A percentile compares a stretch with the other conserved stretches of the same genome.
phyloP scores from a whole-genome alignment of 495 filamentous ascomycete species.

The Daldinia caldariorum region DNA sequence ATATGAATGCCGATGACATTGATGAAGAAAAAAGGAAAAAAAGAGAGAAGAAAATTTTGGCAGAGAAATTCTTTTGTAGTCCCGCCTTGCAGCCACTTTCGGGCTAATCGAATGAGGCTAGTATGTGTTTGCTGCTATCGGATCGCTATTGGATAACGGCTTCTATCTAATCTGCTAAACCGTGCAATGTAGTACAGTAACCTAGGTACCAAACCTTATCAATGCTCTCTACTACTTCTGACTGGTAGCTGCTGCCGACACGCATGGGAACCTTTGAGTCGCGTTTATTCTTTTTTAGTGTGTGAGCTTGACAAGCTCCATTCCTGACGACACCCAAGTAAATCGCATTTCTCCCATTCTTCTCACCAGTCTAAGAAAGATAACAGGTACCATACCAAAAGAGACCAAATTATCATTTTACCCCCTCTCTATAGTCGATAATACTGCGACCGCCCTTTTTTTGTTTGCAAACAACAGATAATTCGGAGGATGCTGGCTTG shows the following conservation, averaged over 20 bases:
- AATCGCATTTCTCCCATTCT: conserved; percentile 4
- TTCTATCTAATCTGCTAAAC: conserved; percentile 17
- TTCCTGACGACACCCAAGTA: conserved; percentile 24
- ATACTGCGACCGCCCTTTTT: not conserved
- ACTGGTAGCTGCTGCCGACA: conserved; percentile 20
- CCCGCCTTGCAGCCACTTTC: conserved; percentile 18
- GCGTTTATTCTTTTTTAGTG: conserved; percentile 33
- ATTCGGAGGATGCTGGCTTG: conserved; percentile 47
- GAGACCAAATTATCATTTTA: not conserved
- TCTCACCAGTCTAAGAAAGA: not conserved
- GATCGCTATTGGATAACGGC: not conserved
- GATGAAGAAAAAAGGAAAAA: conserved; percentile 63
- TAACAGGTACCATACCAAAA: no score
- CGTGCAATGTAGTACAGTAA: conserved; percentile 14
- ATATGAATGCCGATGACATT: conserved; percentile 96
- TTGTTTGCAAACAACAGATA: conserved; percentile 12
- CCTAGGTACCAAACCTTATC: not conserved
- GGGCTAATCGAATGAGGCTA: conserved; percentile 22
- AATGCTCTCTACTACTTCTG: not conserved
- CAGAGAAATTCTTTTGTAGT: conserved; percentile 37
- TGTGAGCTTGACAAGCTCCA: conserved; percentile 33
- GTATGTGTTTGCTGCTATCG: conserved; percentile 1
- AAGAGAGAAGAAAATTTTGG: conserved; percentile 40
- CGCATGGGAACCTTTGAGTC: conserved; percentile 28
- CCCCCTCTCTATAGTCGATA: conserved; percentile 5